Base-by-base conservation (phyloP, 2,329 filamentous ascomycete species). In the Mycosphaerella arachidis region DNA sequence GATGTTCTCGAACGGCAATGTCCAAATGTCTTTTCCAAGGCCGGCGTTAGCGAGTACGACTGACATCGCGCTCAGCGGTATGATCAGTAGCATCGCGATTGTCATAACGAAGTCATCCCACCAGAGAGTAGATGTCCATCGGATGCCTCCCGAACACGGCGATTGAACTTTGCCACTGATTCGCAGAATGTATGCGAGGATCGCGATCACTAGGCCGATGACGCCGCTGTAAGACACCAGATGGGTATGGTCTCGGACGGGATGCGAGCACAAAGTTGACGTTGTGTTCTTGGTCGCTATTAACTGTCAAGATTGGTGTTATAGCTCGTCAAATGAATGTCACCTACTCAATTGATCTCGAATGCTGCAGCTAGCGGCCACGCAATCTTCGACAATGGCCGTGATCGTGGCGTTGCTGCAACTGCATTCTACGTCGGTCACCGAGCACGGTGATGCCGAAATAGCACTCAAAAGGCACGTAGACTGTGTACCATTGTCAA, bases 11-110 rank as follows among this genome's bases (percentile, higher is more conserved):
- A 63, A 63, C 8, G 57, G 54, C n/a, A 66, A 24, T 2, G 61
- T 66, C 63, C 63, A 66, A n/a, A 66, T 54, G 27, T 69, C 68
- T 56, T 64, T 66, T 1, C 67, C 67, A 6, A 69, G 58, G 13
- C 67, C 68, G 10, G 59, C 18, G 12, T 68, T 57, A 9, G 65
- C 63, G 46, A 66, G 45, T 3, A 56, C 54, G 10, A 62, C 57
- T 2, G 48, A 60, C n/a, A 58, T 30, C 9, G 40, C 51, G 45
- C 48, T 57, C 10, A 63, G 29, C 10, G 59, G 45, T n/a, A 66
- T 60, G 12, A 62, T 57, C 20, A 62, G 50, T 7, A 59, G 20
- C 57, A 66, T 57, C 9, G 63, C 63, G 29, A 63, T 40, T 6
- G 46, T 60, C n/a, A 61, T 60, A 3, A 60, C 56, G 7, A 59